phyloP scores from a whole-genome alignment of 228 moss, liverwort and hornwort species.

The Sphagnum fallax region DNA sequence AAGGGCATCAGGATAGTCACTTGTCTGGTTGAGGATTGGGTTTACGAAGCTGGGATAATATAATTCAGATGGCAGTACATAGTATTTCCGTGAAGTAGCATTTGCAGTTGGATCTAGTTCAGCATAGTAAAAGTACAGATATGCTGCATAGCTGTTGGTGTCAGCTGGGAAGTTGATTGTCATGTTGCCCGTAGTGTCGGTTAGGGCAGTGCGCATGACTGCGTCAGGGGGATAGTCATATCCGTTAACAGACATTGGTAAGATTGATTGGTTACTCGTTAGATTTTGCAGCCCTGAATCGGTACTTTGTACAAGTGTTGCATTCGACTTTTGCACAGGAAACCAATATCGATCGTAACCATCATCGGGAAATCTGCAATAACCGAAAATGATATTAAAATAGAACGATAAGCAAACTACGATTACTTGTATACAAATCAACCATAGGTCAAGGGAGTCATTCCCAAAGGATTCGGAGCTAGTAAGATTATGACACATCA shows the following conservation, averaged over 20 bases:
- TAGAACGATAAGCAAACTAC: too few relatives aligned
- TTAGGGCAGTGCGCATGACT: conserved; percentile 28
- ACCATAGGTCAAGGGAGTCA: too few relatives aligned
- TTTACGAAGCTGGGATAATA: conserved; percentile 4
- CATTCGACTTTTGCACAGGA: conserved; percentile 5
- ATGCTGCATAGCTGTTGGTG: neutral
- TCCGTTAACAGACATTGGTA: accelerated
- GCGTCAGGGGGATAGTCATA: neutral
- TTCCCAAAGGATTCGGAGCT: too few relatives aligned
- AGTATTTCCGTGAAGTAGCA: neutral
- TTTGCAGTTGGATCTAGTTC: conserved; percentile 23
- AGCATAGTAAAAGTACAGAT: conserved; percentile 7
- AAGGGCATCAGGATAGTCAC: conserved; percentile 1
- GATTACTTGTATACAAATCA: neutral
- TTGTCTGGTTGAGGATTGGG: neutral
- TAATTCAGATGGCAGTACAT: accelerated
- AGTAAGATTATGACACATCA: too few relatives aligned
- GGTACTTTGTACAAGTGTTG: conserved; percentile 1
- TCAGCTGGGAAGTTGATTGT: conserved; percentile 7
- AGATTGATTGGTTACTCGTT: accelerated
- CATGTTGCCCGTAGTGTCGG: conserved; percentile 9
- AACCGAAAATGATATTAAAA: neutral
- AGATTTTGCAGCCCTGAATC: accelerated
- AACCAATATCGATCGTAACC: conserved; percentile 29
- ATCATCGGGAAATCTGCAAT: conserved; percentile 34